Percentiles rank a stretch among this genome's conserved stretches.
These are phyloP conservation scores for Pascua guehoae DNA, from an alignment of 1,284 basidiomycete genomes.

Conservation along the genomic window DNA sequence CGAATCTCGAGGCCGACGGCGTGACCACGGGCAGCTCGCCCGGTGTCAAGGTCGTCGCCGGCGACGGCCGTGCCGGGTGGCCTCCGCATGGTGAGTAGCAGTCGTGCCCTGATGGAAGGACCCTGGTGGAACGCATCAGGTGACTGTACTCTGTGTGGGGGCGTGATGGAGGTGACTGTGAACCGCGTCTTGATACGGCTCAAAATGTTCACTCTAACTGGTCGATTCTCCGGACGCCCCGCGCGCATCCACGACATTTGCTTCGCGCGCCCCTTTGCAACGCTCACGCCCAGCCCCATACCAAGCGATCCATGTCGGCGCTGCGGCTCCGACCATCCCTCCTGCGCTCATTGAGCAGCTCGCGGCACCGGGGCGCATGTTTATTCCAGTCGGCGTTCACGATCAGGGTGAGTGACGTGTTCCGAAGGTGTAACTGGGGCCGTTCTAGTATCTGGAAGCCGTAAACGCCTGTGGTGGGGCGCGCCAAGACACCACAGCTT, in stretches of 20 bases:
- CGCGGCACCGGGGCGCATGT: conserved; percentile 80
- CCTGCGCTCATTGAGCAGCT: conserved; percentile 73
- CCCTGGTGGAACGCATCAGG: not conserved
- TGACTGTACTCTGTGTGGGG: not conserved
- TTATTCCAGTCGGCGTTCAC: conserved; percentile 78
- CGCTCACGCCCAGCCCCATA: conserved; percentile 60
- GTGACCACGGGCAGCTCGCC: conserved; percentile 16
- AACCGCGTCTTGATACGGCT: too few species aligned
- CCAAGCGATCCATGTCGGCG: conserved; percentile 90
- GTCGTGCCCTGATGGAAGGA: too few species aligned
- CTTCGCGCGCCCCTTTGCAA: conserved; percentile 5
- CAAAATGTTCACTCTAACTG: too few species aligned
- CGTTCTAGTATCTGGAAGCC: too few species aligned
- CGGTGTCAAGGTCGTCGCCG: conserved; percentile 56
- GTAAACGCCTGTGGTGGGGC: too few species aligned
- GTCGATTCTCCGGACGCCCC: too few species aligned
- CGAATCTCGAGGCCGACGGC: conserved; percentile 69
- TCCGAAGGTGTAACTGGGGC: too few species aligned
- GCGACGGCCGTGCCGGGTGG: conserved; percentile 75
- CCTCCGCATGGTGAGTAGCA: not conserved
- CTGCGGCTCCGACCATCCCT: conserved; percentile 77
- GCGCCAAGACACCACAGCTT: too few species aligned
- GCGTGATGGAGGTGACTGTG: too few species aligned
- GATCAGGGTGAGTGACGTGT: conserved; percentile 33
- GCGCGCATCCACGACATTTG: conserved; percentile 6